A percentile compares a stretch with the other conserved stretches of the same genome.
Conservation (phyloP, 1,284 basidiomycete species). For the Tilletia setariae region DNA sequence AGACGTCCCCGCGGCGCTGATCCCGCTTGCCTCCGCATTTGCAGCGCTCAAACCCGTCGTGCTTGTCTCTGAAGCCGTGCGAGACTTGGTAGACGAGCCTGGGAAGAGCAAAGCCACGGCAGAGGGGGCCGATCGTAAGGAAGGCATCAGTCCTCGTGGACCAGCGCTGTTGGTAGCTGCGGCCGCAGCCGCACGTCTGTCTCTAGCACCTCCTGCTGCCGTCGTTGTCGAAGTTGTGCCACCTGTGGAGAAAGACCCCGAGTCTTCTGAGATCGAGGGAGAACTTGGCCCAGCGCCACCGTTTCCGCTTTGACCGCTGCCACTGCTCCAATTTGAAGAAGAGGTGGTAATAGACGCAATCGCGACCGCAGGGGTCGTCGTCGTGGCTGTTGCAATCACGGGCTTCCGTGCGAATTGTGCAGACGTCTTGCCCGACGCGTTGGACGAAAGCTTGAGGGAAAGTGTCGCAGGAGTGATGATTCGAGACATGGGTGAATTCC, state of each 20-base stretch:
- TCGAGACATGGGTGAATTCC: constrained; percentile 34
- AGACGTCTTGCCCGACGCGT: constrained; percentile 1
- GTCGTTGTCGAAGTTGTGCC: not conserved
- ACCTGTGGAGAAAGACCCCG: constrained; percentile 11
- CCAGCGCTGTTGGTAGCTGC: not conserved
- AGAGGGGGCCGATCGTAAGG: constrained; percentile 1
- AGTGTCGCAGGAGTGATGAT: constrained; percentile 47
- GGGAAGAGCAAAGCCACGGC: constrained; percentile 12
- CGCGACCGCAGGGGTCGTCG: not conserved
- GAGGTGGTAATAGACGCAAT: too few species aligned
- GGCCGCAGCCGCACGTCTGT: not conserved
- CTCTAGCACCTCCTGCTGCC: too few species aligned
- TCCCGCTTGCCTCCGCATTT: not conserved
- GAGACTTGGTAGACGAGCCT: not conserved
- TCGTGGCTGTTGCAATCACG: not conserved
- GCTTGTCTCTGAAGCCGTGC: not conserved
- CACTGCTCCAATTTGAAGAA: too few species aligned
- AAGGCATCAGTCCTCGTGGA: constrained; percentile 5
- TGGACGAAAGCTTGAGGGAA: constrained; percentile 28
- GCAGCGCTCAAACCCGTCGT: not conserved
- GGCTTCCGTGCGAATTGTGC: constrained; percentile 8
- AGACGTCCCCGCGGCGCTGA: not conserved
- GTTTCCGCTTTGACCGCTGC: too few species aligned
- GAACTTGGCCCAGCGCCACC: not conserved
- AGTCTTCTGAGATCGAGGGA: constrained; percentile 18